Evolutionary conservation across 108 stramenopile genomes (phyloP), one percentile per base, ranked within the genome.

Genomic region (Nannochloropsis gaditana): DNA sequence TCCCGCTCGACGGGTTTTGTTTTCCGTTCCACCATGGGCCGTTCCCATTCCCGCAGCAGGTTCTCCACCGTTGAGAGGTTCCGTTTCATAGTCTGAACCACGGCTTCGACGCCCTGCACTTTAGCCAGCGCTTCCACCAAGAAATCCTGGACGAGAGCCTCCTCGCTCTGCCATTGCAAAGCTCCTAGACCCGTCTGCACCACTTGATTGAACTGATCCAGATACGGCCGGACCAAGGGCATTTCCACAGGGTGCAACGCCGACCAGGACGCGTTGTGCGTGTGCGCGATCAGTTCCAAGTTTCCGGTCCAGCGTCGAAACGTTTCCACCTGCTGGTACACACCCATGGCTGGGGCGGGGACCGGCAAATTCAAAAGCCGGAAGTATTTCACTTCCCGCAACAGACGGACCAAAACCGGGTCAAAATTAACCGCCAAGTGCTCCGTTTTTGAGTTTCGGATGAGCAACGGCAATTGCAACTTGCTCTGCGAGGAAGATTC

Each of bases 311-410:
- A 94, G 80, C 89, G 84, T 79, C 95, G 93, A 93, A 95, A 95
- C 15, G 80, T 87, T 84, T 95, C 94, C 5, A 93, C 93, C 80
- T 92, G 92, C 80, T 92, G 88, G 87, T 94, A 95, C 83, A 96
- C 94, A 79, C 90, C 90, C 44, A 95, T 85, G 9, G 95, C 95
- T 15, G 90, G 89, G 10, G 94, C 93, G 9, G 95, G 95, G 10
- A 96, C 95, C 31, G 86, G 84, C 43, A 95, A 90, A 45, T 90
- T 93, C 9, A 95, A 89, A 4, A 94, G 91, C 45, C 94, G 87
- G 82, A 96, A 95, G 88, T 96, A 96, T 81, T 96, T 96, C 44
- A 94, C 94, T 87, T 96, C 95, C 31, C 95, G 93, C 59, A 96
- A 88, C 0, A 96, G 93, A 10, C 93, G 88, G 15, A 95, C 93